Conservation (phyloP, 495 filamentous ascomycete species). For the Neurospora pannonica region DNA sequence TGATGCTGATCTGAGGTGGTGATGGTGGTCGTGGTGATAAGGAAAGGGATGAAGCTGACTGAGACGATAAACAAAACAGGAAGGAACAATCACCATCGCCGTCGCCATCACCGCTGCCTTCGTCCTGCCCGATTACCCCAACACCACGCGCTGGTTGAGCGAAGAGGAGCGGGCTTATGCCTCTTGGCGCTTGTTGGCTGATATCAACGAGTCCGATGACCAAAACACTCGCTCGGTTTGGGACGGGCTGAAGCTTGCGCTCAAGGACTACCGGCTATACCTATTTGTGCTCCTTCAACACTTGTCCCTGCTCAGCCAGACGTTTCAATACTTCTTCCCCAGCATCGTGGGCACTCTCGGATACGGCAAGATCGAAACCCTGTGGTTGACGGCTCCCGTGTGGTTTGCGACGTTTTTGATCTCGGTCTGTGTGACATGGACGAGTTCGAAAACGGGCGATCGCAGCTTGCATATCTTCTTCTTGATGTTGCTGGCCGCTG, state of each 20-base stretch:
- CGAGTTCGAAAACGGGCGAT: constrained; percentile 30
- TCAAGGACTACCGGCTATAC: constrained; percentile 34
- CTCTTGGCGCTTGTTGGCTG: constrained; percentile 29
- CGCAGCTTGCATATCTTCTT: constrained; percentile 35
- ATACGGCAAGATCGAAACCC: constrained; percentile 39
- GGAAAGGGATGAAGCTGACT: not conserved
- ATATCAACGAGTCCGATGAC: constrained; percentile 31
- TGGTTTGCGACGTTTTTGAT: constrained; percentile 30
- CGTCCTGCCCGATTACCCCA: constrained; percentile 36
- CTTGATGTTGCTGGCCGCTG: constrained; percentile 34
- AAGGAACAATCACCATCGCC: constrained; percentile 32
- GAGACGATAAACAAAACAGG: constrained; percentile 3
- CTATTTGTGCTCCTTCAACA: constrained; percentile 39
- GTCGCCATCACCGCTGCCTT: constrained; percentile 27
- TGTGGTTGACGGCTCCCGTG: constrained; percentile 44
- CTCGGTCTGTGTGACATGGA: constrained; percentile 28
- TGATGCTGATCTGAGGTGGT: too few relatives aligned
- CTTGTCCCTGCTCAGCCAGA: constrained; percentile 29
- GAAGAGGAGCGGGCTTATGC: constrained; percentile 33
- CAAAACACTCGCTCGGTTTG: constrained; percentile 19
- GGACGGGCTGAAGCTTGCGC: constrained; percentile 29
- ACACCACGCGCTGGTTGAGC: constrained; percentile 32
- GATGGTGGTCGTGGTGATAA: too few relatives aligned
- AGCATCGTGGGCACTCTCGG: constrained; percentile 45
- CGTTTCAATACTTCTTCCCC: constrained; percentile 46